Conservation (phyloP, 1,139 yeast genomes). For the Magnusiomyces paraingens region DNA sequence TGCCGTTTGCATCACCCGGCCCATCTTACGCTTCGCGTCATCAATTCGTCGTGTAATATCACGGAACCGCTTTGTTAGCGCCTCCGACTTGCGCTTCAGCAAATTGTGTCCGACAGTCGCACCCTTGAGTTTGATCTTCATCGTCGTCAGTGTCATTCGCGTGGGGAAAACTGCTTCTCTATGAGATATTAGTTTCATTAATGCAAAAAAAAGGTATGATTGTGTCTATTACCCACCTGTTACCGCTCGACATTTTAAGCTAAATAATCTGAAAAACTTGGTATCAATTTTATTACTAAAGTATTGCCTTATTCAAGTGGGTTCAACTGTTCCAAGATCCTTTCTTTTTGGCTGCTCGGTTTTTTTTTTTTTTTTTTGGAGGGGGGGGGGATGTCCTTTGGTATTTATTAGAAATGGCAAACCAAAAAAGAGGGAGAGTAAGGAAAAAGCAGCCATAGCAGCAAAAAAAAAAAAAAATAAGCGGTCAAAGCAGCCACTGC, state of each 20-base stretch:
- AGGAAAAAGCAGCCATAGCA: background rate
- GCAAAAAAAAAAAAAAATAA: background rate
- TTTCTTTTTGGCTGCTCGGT: too few species aligned
- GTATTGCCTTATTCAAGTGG: too few species aligned
- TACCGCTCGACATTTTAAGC: background rate
- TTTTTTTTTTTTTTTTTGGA: background rate
- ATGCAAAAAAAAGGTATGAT: background rate
- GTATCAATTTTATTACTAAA: too few species aligned
- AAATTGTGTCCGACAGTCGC: slow-evolving; percentile 95
- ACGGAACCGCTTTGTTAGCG: slow-evolving; percentile 90
- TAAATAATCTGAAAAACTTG: background rate
- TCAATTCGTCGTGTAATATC: slow-evolving; percentile 92
- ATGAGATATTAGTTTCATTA: background rate
- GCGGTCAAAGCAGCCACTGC: too few species aligned
- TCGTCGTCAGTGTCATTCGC: slow-evolving; percentile 90
- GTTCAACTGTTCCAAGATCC: too few species aligned
- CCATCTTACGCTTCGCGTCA: slow-evolving; percentile 96
- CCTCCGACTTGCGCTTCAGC: slow-evolving; percentile 92
- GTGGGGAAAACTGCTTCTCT: slow-evolving; percentile 72
- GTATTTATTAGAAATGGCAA: background rate
- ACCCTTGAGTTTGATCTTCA: slow-evolving; percentile 94
- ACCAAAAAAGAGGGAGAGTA: background rate
- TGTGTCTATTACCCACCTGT: background rate
- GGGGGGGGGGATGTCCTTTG: background rate
- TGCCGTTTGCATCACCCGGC: slow-evolving; percentile 96